phyloP scores from a whole-genome alignment of 139 green algal species.

The Closterium sp. region DNA sequence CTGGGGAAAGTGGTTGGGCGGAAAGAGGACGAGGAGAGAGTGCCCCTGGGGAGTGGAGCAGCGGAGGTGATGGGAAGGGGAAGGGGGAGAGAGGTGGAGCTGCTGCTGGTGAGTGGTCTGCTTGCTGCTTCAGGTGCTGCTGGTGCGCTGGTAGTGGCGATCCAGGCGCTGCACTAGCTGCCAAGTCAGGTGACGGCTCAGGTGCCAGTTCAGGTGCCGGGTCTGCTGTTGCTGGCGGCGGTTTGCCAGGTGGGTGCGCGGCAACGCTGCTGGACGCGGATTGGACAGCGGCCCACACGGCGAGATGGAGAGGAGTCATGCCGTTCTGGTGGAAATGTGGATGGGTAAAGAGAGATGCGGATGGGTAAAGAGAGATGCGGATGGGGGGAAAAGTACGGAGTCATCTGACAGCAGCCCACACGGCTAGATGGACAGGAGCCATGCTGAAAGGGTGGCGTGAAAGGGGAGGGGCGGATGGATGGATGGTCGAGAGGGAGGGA shows the following conservation, averaged over 20 bases:
- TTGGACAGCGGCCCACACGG: conserved; percentile 11
- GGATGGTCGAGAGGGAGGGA: not conserved
- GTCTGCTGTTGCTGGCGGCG: not conserved
- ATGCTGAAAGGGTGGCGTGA: no score
- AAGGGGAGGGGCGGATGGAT: no score
- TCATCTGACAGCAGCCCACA: no score
- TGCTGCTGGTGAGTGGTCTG: no score
- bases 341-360: not conserved
- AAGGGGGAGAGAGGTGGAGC: not conserved
- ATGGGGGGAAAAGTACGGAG: no score
- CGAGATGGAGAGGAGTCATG: conserved; percentile 21
- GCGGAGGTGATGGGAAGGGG: not conserved
- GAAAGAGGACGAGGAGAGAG: not conserved
- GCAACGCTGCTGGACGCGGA: not conserved
- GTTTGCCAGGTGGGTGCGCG: not conserved
- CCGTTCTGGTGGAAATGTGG: not conserved
- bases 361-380: not conserved
- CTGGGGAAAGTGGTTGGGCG: not conserved
- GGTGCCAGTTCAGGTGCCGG: not conserved
- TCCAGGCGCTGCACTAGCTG: no score
- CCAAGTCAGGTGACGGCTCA: not conserved
- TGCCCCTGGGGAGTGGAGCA: not conserved
- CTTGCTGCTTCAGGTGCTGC: not conserved
- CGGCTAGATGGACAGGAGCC: no score
- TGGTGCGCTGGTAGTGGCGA: not conserved